These are phyloP conservation scores for Carex arenaria DNA, from an alignment of 202 grass and related monocot genomes.

Conservation along the genomic window DNA sequence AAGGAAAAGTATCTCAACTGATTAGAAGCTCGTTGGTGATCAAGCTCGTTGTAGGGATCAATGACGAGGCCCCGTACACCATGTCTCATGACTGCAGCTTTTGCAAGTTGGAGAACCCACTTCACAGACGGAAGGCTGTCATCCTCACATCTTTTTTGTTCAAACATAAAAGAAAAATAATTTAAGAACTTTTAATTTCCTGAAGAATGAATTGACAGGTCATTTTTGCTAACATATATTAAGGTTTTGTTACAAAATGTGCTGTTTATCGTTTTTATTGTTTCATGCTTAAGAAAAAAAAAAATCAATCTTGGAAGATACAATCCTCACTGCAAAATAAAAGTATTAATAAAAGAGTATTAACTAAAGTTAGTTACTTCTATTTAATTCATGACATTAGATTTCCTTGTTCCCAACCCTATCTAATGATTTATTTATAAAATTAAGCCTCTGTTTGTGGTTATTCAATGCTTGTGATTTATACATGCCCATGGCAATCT, in stretches of 20 bases:
- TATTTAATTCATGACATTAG: background rate
- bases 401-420: background rate
- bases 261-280: background rate
- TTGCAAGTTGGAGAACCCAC: constrained; percentile 86
- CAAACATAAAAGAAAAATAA: background rate
- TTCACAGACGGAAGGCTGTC: constrained; percentile 72
- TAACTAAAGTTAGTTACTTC: background rate
- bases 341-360: background rate
- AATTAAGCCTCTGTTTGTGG: background rate
- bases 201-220: background rate
- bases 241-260: background rate
- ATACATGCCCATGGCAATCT: background rate
- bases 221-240: background rate
- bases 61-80: constrained; percentile 90
- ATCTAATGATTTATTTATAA: background rate
- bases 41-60: constrained; percentile 97
- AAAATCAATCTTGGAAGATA: background rate
- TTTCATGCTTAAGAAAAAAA: background rate
- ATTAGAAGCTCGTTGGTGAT: constrained; percentile 77
- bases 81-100: constrained; percentile 80
- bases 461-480: background rate
- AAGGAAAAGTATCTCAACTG: constrained; percentile 42
- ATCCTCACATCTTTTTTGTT: constrained; percentile 65
- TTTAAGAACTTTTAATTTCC: background rate
- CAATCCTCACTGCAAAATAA: background rate